A percentile compares a stretch with the other conserved stretches of the same genome.
Evolutionary conservation across 768 basidiomycete genomes (phyloP).

Genomic region (Tylopilus vinaceipallidus): DNA sequence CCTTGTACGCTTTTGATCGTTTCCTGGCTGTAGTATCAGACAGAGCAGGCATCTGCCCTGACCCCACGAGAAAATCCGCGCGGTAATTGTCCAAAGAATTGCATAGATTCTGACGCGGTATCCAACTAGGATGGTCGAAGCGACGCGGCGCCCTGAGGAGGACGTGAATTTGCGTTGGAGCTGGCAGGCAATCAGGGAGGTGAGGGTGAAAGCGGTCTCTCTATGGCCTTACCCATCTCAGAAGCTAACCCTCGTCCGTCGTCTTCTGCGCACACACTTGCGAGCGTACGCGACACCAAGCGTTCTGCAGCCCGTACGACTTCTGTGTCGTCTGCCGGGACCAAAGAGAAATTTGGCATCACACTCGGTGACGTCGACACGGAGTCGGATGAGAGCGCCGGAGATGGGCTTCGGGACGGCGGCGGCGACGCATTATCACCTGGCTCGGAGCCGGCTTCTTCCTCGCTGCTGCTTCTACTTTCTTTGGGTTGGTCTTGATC

Average conservation of each 20-base stretch:
- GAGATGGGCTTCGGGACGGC: slow-evolving; percentile 28
- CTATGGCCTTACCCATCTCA: slow-evolving; percentile 37
- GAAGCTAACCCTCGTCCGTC: slow-evolving; percentile 37
- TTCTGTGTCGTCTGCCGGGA: slow-evolving; percentile 35
- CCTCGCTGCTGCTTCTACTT: slow-evolving; percentile 6
- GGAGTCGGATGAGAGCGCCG: slow-evolving; percentile 18
- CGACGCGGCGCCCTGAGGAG: slow-evolving; percentile 47
- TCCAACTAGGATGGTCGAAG: slow-evolving; percentile 47
- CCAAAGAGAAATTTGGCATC: neutral
- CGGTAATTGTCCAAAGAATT: slow-evolving; percentile 37
- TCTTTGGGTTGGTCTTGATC: slow-evolving; percentile 10
- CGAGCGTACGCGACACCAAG: slow-evolving; percentile 44
- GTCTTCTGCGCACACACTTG: slow-evolving; percentile 42
- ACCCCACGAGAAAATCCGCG: slow-evolving; percentile 34
- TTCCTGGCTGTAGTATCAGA: slow-evolving; percentile 23
- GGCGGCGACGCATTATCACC: slow-evolving; percentile 16
- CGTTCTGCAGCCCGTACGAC: slow-evolving; percentile 36
- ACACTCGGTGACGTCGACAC: slow-evolving; percentile 19
- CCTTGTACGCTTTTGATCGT: slow-evolving; percentile 27
- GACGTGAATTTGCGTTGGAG: slow-evolving; percentile 47
- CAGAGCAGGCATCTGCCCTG: slow-evolving; percentile 3
- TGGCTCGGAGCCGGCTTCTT: slow-evolving; percentile 3
- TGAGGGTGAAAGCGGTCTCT: neutral
- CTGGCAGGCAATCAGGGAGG: slow-evolving; percentile 24
- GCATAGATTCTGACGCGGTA: slow-evolving; percentile 43